Evolutionary conservation across 345 rosid species (phyloP).

Genomic region (Clarkia xantiana): DNA sequence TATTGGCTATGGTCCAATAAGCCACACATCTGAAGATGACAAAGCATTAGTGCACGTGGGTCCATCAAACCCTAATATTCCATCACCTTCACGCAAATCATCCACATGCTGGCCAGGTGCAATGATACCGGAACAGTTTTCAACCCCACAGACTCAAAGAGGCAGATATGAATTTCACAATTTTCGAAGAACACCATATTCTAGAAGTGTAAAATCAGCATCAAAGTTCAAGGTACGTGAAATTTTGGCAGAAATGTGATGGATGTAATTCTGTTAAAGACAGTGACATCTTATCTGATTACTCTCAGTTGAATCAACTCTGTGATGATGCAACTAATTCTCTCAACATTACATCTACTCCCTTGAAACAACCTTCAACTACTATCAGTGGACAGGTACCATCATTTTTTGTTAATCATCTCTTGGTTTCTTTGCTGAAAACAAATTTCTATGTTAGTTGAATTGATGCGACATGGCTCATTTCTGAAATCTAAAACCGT

Average conservation of each 20-base stretch:
- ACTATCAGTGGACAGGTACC: constrained; percentile 45
- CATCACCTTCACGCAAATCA: constrained; percentile 43
- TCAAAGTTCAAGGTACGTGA: constrained; percentile 57
- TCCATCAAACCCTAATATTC: constrained; percentile 24
- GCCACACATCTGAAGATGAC: constrained; percentile 31
- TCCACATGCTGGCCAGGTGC: constrained; percentile 86
- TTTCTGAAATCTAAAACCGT: too few species aligned
- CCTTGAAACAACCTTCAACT: constrained; percentile 33
- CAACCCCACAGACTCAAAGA: constrained; percentile 61
- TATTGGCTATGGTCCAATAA: constrained; percentile 28
- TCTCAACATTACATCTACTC: constrained; percentile 22
- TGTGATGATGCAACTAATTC: constrained; percentile 29
- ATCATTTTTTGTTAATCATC: constrained; percentile 3
- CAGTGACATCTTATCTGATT: constrained; percentile 10
- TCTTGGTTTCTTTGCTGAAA: not conserved
- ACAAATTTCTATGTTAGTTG: too few species aligned
- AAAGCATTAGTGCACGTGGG: constrained; percentile 16
- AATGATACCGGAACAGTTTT: constrained; percentile 41
- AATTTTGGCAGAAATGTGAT: constrained; percentile 4
- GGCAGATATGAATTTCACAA: constrained; percentile 40
- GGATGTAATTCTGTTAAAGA: constrained; percentile 4
- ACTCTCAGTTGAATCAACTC: constrained; percentile 27
- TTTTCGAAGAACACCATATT: constrained; percentile 70
- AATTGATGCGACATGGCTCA: too few species aligned
- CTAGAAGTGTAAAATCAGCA: constrained; percentile 49